Base-by-base conservation (phyloP, 129 eudicot species). In the Centrapalus pauciflorus region DNA sequence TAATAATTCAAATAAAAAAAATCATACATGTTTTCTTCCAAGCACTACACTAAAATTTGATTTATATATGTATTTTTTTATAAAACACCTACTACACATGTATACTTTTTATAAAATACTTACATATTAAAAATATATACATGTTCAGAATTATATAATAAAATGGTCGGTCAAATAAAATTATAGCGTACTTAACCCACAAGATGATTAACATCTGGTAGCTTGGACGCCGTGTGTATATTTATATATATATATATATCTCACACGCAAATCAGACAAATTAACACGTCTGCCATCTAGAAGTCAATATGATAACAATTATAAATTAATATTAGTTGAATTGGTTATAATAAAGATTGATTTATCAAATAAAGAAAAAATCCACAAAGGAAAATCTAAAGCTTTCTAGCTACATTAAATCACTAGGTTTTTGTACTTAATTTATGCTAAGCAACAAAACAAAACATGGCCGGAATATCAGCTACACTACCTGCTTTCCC, bases 391-490 rank as follows among this genome's bases (percentile, higher is more conserved):
- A 48, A 48, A 17, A 17, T 0, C 54, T 17, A 14, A n/a, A n/a
- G n/a, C n/a, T n/a, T n/a, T n/a, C n/a, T n/a, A n/a, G 26, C 10
- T 27, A 7, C 7, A 13, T 11, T 28, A 27, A 48, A 55, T 25
- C 51, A 54, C 41, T 25, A 3, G 4, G 19, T 11, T 54, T 14
- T 68, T 52, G 10, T 27, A 68, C 23, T 19, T 17, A 8, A 5
- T 26, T 23, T 25, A n/a, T n/a, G 19, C 5, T 55, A 25, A n/a
- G 19, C 38, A 68, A 55, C 13, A 46, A 46, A 2, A 48, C n/a
- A 55, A 40, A 62, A 34, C 43, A 72, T 72, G 77, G 62, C 70
- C 55, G 77, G 29, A 62, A 16, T 41, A 49, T 38, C 70, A 62
- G 35, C 62, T 2, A 0, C 51, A 24, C 7, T 27, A 23, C 9